Evolutionary conservation across 2,329 filamentous ascomycete genomes (phyloP).

Genomic region (Fusarium bulbicola): DNA sequence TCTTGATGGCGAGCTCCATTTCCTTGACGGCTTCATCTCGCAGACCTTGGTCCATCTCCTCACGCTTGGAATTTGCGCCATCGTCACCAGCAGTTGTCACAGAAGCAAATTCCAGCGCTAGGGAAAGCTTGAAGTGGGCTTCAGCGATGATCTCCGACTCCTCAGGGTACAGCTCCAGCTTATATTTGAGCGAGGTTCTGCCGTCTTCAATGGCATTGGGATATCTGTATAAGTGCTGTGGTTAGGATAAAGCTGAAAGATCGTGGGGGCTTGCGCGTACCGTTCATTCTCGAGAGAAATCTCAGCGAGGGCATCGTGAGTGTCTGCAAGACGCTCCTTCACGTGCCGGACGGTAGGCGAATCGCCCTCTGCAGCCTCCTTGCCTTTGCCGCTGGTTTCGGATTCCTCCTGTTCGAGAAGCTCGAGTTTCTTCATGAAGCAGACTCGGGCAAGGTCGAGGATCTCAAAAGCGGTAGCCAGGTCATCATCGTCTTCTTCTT

Average conservation of each 20-base stretch:
- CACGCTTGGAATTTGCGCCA: conserved; percentile 56
- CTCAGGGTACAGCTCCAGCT: conserved; percentile 78
- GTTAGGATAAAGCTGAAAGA: not conserved
- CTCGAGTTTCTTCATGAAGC: conserved; percentile 66
- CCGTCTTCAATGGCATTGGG: conserved; percentile 87
- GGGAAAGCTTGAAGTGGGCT: conserved; percentile 94
- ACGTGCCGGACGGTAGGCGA: conserved; percentile 63
- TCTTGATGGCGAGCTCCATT: conserved; percentile 78
- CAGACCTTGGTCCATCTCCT: conserved; percentile 71
- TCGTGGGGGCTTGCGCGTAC: conserved; percentile 47
- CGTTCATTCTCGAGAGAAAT: conserved; percentile 97
- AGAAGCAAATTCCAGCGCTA: conserved; percentile 93
- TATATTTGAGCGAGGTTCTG: conserved; percentile 78
- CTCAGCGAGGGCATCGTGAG: conserved; percentile 91
- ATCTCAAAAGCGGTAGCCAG: conserved; percentile 84
- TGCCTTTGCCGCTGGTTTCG: conserved; percentile 52
- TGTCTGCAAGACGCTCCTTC: conserved; percentile 90
- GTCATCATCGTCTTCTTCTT: conserved; percentile 75
- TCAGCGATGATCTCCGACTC: conserved; percentile 90
- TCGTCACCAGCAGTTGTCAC: conserved; percentile 69
- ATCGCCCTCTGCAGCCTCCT: conserved; percentile 53
- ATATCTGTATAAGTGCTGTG: conserved; percentile 62
- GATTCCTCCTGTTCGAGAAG: conserved; percentile 45
- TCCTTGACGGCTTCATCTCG: conserved; percentile 76
- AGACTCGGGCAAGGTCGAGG: conserved; percentile 79